Conservation (phyloP, 106 monocot genomes). For the Agapanthus africanus region DNA sequence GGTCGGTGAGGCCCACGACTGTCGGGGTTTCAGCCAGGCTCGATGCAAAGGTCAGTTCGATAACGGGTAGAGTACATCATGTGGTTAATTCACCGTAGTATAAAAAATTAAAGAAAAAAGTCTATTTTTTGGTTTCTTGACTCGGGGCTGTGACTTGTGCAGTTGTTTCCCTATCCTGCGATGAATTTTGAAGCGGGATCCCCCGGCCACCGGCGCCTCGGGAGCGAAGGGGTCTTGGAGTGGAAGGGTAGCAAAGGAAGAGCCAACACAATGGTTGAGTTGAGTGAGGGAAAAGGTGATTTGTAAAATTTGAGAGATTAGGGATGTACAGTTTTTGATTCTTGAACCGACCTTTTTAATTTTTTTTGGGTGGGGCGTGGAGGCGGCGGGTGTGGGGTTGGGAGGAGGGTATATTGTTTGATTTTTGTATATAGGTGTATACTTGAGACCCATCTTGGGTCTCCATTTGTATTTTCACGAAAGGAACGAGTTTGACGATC, state of each 20-base stretch:
- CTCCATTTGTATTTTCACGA: too few species aligned
- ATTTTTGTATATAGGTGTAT: conserved; percentile 2
- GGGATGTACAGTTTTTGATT: conserved; percentile 1
- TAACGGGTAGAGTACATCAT: conserved; percentile 7
- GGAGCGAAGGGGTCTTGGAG: not conserved
- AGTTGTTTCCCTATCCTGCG: too few species aligned
- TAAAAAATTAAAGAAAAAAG: too few species aligned
- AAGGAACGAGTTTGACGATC: too few species aligned
- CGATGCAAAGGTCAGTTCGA: conserved; percentile 51
- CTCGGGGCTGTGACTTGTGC: too few species aligned
- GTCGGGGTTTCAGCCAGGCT: conserved; percentile 76
- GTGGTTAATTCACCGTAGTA: conserved; percentile 12
- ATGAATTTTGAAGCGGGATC: not conserved
- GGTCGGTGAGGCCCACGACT: conserved; percentile 58
- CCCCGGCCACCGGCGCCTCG: not conserved
- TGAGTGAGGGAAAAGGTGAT: not conserved
- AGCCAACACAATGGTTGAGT: not conserved
- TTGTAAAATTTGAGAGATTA: conserved; percentile 7
- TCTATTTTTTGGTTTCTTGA: too few species aligned
- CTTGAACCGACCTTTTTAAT: not conserved
- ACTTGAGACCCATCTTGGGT: not conserved
- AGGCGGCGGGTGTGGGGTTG: too few species aligned
- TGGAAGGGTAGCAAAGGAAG: not conserved
- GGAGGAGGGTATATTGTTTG: not conserved
- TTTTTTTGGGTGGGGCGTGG: too few species aligned